A percentile compares a stretch with the other conserved stretches of the same genome.
phyloP scores from a whole-genome alignment of 2,329 filamentous ascomycete species.

The Aspergillus persii region DNA sequence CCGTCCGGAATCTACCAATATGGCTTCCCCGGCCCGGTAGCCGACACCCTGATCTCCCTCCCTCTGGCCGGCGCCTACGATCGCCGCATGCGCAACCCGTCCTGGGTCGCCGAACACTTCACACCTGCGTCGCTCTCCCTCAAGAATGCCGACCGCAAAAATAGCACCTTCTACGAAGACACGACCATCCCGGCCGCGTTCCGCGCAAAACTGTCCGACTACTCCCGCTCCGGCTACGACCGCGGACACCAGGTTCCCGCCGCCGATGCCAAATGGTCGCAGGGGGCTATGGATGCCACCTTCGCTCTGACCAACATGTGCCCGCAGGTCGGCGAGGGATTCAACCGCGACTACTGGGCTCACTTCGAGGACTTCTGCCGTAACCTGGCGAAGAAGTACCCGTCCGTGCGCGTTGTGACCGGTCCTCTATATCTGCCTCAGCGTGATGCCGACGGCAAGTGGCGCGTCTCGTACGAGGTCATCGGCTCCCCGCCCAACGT shows the following conservation, averaged over 20 bases:
- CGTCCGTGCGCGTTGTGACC: constrained; percentile 85
- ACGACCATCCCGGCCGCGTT: constrained; percentile 75
- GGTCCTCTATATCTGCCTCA: constrained; percentile 91
- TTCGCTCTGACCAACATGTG: constrained; percentile 97
- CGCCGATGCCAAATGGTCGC: constrained; percentile 93
- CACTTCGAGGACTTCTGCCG: constrained; percentile 98
- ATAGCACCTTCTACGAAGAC: constrained; percentile 84
- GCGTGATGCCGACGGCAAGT: constrained; percentile 85
- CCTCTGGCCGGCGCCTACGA: constrained; percentile 87
- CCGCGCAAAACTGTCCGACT: constrained; percentile 86
- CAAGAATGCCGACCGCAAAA: constrained; percentile 76
- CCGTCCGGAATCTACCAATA: constrained; percentile 77
- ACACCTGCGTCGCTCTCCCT: constrained; percentile 76
- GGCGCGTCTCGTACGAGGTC: constrained; percentile 92
- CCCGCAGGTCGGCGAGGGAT: constrained; percentile 95
- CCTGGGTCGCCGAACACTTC: constrained; percentile 96
- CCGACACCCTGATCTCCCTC: constrained; percentile 73
- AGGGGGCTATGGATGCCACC: constrained; percentile 90
- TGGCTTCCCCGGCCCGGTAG: constrained; percentile 86
- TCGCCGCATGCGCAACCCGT: constrained; percentile 83
- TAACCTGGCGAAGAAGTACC: constrained; percentile 74
- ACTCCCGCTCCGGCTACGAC: constrained; percentile 92
- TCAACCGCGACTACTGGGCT: constrained; percentile 99
- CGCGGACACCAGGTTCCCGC: constrained; percentile 96
- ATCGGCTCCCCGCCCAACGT: constrained; percentile 92